Percentiles rank a stretch among this genome's conserved stretches.
phyloP scores from a whole-genome alignment of 495 filamentous ascomycete species.

The Neurospora sp. region DNA sequence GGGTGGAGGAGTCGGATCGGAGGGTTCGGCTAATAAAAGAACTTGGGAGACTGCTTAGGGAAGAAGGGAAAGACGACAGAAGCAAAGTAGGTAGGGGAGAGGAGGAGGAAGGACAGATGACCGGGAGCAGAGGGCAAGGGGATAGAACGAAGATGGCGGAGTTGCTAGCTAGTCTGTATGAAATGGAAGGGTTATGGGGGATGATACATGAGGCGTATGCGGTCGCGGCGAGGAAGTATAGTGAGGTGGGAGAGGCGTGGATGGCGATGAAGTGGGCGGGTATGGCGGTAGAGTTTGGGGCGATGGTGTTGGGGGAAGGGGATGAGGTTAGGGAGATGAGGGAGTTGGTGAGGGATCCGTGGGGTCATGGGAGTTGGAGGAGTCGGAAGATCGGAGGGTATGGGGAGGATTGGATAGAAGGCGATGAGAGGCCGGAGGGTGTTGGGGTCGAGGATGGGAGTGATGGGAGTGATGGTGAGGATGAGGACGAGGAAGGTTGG shows the following conservation, averaged over 20 bases:
- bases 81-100: background rate
- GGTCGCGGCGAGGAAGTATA: conserved; percentile 30
- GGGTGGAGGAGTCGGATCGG: conserved; percentile 22
- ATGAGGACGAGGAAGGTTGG: background rate
- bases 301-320: conserved; percentile 24
- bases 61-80: conserved; percentile 16
- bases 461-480: background rate
- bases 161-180: conserved; percentile 24
- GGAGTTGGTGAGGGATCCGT: conserved; percentile 18
- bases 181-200: conserved; percentile 28
- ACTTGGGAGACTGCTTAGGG: conserved; percentile 4
- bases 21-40: conserved; percentile 21
- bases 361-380: conserved; percentile 28
- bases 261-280: conserved; percentile 27
- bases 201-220: conserved; percentile 28
- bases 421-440: conserved; percentile 2
- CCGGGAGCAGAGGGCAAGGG: background rate
- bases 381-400: conserved; percentile 9
- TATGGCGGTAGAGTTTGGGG: conserved; percentile 23
- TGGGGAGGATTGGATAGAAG: conserved; percentile 6
- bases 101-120: conserved; percentile 20
- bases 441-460: background rate
- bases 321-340: conserved; percentile 23
- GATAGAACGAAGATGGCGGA: conserved; percentile 26
- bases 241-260: conserved; percentile 25